Evolutionary conservation across 495 filamentous ascomycete genomes (phyloP), one percentile per base, ranked within the genome.

Genomic region (Hypoxylon intermedium): DNA sequence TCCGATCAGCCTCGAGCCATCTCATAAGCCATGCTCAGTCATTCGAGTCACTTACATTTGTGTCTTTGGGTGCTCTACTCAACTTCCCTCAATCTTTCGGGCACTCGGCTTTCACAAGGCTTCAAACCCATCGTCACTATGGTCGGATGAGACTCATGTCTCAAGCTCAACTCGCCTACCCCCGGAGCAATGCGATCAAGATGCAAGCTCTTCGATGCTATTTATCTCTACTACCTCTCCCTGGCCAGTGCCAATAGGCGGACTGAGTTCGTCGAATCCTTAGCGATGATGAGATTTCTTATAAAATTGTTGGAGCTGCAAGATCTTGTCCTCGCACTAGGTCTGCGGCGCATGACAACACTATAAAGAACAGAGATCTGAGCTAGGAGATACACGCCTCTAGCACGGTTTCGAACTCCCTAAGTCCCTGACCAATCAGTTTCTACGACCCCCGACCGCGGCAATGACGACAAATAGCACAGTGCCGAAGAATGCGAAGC

Each of bases 321-420:
- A 5, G 53, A 66, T 53, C 23, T 30, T 50, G 12, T 48, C 50
- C 15, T 57, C 31, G 37, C 45, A 45, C 24, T 24, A 26, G 45
- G 42, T 51, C 52, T n/a, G 41, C 16, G 55, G 50, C 53, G 20
- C 16, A 70, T 74, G 73, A 67, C 59, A 61, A 68, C 53, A 68
- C 16, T 36, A n/a, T n/a, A 53, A 71, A 74, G 76, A 78, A 78
- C 71, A 72, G 75, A 77, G 64, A 75, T 78, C 73, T 72, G 75
- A 77, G 75, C 74, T 65, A 52, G 57, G 66, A 55, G 50, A 46
- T 19, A 54, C 50, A 61, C 58, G 20, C 38, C 47, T 60, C 44
- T 60, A 42, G 34, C 52, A 55, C 58, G 50, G 60, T 48, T 51
- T 52, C 47, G 62, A 60, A 63, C 65, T 58, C 58, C 45, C 54